Conservation (phyloP, 2,329 filamentous ascomycete genomes). For the Claviceps fusiformis region DNA sequence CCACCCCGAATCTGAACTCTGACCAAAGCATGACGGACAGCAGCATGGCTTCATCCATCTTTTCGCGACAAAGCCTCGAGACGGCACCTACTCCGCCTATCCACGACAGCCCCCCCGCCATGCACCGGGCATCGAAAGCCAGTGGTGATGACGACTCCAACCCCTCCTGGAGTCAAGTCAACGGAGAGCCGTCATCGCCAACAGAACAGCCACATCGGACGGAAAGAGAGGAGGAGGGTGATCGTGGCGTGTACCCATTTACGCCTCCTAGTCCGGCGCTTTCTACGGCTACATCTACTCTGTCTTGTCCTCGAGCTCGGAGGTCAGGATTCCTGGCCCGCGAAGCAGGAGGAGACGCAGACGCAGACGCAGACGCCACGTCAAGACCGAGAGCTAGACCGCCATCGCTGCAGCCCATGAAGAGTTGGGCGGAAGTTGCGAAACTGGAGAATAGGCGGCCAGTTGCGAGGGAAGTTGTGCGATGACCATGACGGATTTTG, state of each 20-base stretch:
- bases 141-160: constrained; percentile 7
- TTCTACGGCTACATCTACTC: constrained; percentile 6
- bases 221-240: constrained; percentile 1
- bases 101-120: constrained; percentile 15
- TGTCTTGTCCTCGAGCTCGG: constrained; percentile 12
- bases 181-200: constrained; percentile 5
- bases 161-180: constrained; percentile 14
- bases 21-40: constrained; percentile 28
- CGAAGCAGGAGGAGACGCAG: background rate
- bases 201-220: background rate
- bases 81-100: constrained; percentile 18
- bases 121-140: constrained; percentile 8
- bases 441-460: constrained; percentile 11
- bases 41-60: constrained; percentile 28
- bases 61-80: constrained; percentile 23
- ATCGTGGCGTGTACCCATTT: constrained; percentile 1
- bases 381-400: constrained; percentile 3
- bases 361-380: constrained; percentile 5
- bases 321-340: constrained; percentile 7
- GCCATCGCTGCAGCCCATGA: constrained; percentile 21
- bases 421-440: constrained; percentile 29
- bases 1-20: constrained; percentile 20
- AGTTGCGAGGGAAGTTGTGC: background rate
- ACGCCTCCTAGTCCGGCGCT: constrained; percentile 12
- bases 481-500: background rate